These are phyloP conservation scores for Gaillardinia entomophila DNA, from an alignment of 805 yeast genomes.

Conservation along the genomic window DNA sequence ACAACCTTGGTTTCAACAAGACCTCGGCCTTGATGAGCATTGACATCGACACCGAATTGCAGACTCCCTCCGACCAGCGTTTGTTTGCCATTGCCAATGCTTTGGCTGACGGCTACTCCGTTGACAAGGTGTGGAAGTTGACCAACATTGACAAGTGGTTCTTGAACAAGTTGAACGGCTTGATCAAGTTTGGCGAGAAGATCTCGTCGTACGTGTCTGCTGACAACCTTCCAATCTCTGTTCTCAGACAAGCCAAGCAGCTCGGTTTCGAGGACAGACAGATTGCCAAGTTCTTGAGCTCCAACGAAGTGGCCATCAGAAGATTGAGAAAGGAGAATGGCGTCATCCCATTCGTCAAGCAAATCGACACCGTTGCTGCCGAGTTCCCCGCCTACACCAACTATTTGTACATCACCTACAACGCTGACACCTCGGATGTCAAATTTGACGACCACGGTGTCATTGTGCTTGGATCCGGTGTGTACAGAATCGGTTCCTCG, in stretches of 20 bases:
- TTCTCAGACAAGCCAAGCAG: conserved; percentile 85
- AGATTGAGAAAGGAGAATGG: conserved; percentile 83
- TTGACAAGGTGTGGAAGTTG: conserved; percentile 84
- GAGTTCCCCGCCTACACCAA: conserved; percentile 97
- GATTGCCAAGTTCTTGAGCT: conserved; percentile 79
- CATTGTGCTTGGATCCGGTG: conserved; percentile 97
- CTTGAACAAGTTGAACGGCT: conserved; percentile 73
- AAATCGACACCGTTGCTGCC: conserved; percentile 97
- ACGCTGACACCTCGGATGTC: conserved; percentile 84
- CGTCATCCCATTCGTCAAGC: conserved; percentile 87
- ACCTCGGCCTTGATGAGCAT: conserved; percentile 83
- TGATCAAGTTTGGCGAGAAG: conserved; percentile 65
- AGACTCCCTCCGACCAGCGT: conserved; percentile 96
- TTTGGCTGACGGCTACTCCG: conserved; percentile 78
- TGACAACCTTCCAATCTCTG: conserved; percentile 55
- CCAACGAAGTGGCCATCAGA: conserved; percentile 91
- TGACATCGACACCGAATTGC: conserved; percentile 88
- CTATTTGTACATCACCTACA: conserved; percentile 91
- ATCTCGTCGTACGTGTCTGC: conserved; percentile 51
- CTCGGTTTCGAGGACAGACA: conserved; percentile 96
- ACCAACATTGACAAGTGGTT: conserved; percentile 97
- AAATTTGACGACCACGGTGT: conserved; percentile 88
- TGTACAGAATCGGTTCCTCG: conserved; percentile 96
- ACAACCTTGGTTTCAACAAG: conserved; percentile 87
- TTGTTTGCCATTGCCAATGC: conserved; percentile 96